Evolutionary conservation across 2,329 filamentous ascomycete genomes (phyloP), one percentile per base, ranked within the genome.

Genomic region (Furcasterigmium sp.): DNA sequence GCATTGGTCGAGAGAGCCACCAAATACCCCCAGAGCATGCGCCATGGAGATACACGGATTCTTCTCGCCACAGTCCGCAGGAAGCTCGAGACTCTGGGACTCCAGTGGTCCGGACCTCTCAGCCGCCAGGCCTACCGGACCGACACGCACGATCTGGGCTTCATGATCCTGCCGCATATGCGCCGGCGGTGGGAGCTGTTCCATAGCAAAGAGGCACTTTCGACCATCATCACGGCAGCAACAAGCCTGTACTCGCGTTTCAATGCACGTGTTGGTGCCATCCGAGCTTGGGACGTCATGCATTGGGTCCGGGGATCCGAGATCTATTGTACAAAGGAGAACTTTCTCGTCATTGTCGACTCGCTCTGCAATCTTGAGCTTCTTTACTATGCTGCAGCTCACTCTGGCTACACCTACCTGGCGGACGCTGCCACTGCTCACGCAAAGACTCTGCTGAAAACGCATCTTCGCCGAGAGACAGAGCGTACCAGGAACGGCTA

Each of bases 61-160:
- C 23, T n/a, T 9, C 43, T 54, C 17, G 47, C 49, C 2, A 35
- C 36, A 0, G 49, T 40, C 1, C 41, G 36, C 1, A 15, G 46
- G 2, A 43, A 51, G 4, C 48, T 43, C 37, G 29, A 41, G 13
- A 41, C 48, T n/a, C 45, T 61, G 3, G 57, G 61, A 38, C 37
- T 41, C n/a, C 44, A 44, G 14, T 68, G 62, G 64, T 41, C 61
- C 13, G 53, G 53, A 20, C 63, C 64, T 2, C 47, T 70, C 1
- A 60, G 68, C 38, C 47, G 37, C 14, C 68, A 68, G 56, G 53
- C 62, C 8, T 54, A 46, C 46, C 64, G 69, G 23, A 75, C 62
- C 4, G 70, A 76, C 42, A 78, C 73, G 0, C 75, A 78, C 44
- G 74, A 78, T 32, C 64, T 78, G 45, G 72, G 73, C 0, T 78